These are phyloP conservation scores for Pyracantha coccinea DNA, from an alignment of 331 rosid genomes.

Conservation along the genomic window DNA sequence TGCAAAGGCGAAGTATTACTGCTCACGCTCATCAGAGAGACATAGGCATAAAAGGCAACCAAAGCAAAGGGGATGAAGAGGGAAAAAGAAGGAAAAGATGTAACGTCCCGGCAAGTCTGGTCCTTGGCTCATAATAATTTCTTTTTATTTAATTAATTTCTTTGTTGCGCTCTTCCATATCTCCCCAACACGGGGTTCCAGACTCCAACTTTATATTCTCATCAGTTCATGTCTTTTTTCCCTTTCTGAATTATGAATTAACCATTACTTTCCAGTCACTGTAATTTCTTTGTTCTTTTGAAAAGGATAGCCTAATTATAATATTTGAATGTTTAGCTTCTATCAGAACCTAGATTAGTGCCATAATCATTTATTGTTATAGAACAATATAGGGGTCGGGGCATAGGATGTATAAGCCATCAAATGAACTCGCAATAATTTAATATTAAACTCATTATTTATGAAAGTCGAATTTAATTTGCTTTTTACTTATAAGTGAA, in stretches of 20 bases:
- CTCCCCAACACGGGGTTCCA: not conserved
- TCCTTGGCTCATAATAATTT: constrained; percentile 29
- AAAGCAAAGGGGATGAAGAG: not conserved
- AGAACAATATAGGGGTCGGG: too few species aligned
- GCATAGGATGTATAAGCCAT: too few species aligned
- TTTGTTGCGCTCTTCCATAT: not conserved
- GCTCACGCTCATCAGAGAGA: not conserved
- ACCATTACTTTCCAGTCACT: not conserved
- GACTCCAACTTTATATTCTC: not conserved
- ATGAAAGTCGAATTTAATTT: too few species aligned
- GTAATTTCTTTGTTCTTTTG: not conserved
- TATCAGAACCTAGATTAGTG: not conserved
- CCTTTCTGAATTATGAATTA: not conserved
- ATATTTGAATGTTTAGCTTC: not conserved
- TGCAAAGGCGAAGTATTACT: not conserved
- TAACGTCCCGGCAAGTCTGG: constrained; percentile 33
- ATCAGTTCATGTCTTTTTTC: not conserved
- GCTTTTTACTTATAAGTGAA: too few species aligned
- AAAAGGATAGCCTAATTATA: too few species aligned
- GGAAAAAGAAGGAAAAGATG: not conserved
- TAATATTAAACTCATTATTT: too few species aligned
- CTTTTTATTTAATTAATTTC: not conserved
- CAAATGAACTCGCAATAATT: too few species aligned
- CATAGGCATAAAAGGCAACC: not conserved
- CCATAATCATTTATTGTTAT: too few species aligned